Conservation (phyloP, 2,329 filamentous ascomycete genomes). For the Fusarium tricinctum region DNA sequence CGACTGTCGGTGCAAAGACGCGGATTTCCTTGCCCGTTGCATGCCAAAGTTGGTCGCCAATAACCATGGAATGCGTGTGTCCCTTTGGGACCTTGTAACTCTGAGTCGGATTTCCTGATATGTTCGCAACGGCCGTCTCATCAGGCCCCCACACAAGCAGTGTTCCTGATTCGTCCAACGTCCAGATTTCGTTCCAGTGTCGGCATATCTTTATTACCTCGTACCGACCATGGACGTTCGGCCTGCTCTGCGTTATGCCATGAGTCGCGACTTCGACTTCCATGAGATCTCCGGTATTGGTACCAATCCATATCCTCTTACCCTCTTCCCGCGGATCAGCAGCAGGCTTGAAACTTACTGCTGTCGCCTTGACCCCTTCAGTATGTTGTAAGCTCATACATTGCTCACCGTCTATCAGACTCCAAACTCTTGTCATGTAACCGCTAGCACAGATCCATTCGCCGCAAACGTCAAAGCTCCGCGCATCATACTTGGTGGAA, state of each 20-base stretch:
- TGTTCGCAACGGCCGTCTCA: conserved; percentile 76
- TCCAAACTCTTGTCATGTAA: conserved; percentile 90
- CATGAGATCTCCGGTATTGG: conserved; percentile 86
- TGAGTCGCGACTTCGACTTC: conserved; percentile 87
- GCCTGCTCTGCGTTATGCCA: conserved; percentile 76
- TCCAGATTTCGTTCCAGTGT: conserved; percentile 92
- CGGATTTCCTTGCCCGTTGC: conserved; percentile 89
- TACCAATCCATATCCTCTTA: conserved; percentile 88
- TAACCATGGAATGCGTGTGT: conserved; percentile 89
- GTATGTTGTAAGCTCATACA: conserved; percentile 85
- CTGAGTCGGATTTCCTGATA: conserved; percentile 78
- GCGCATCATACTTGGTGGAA: conserved; percentile 86
- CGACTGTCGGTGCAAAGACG: conserved; percentile 80
- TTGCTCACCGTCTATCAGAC: conserved; percentile 82
- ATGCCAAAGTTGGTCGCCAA: conserved; percentile 89
- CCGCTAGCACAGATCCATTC: conserved; percentile 89
- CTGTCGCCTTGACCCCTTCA: conserved; percentile 85
- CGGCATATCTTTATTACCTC: conserved; percentile 89
- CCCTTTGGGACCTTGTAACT: conserved; percentile 83
- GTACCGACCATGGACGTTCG: conserved; percentile 79
- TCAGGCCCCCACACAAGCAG: conserved; percentile 90
- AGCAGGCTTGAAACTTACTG: conserved; percentile 88
- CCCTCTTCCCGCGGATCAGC: conserved; percentile 84
- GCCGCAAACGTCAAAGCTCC: conserved; percentile 88
- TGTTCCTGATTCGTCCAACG: conserved; percentile 88